Conservation (phyloP, 2,329 filamentous ascomycete genomes). For the Dactylellina cionopaga region DNA sequence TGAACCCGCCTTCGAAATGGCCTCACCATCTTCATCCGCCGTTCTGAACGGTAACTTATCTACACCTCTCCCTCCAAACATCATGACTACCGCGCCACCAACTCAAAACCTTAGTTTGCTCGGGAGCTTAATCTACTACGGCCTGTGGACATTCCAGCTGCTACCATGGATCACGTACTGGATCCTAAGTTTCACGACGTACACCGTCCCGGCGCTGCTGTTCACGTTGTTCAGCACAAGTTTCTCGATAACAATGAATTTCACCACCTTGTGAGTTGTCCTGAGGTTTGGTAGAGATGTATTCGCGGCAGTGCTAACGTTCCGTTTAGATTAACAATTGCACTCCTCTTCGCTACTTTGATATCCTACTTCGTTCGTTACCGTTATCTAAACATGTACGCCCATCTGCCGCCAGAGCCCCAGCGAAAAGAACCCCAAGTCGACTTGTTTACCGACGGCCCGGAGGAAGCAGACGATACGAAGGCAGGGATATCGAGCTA, state of each 20-base stretch:
- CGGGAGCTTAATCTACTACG: constrained; percentile 39
- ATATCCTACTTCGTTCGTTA: constrained; percentile 95
- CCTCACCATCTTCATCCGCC: constrained; percentile 19
- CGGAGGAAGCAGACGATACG: constrained; percentile 79
- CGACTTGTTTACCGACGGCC: constrained; percentile 91
- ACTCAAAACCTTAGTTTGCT: constrained; percentile 39
- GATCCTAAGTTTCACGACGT: constrained; percentile 83
- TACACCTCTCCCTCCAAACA: constrained; percentile 12
- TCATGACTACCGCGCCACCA: constrained; percentile 43
- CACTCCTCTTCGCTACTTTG: constrained; percentile 80
- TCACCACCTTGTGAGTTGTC: constrained; percentile 81
- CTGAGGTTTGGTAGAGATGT: no score
- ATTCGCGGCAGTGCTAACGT: neutral
- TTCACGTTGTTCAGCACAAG: constrained; percentile 92
- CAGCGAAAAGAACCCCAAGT: constrained; percentile 95
- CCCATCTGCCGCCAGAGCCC: constrained; percentile 88
- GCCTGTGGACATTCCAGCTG: constrained; percentile 52
- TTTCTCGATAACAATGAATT: constrained; percentile 97
- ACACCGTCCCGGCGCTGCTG: constrained; percentile 87
- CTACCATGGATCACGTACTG: constrained; percentile 69
- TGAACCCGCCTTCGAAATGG: constrained; percentile 28
- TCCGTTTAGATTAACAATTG: constrained; percentile 73
- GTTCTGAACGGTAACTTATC: constrained; percentile 8
- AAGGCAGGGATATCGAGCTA: constrained; percentile 96
- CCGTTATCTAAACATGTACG: constrained; percentile 96